A percentile compares a stretch with the other conserved stretches of the same genome.
Evolutionary conservation across 2,329 filamentous ascomycete species (phyloP).

Genomic region (Botrytis byssoidea): DNA sequence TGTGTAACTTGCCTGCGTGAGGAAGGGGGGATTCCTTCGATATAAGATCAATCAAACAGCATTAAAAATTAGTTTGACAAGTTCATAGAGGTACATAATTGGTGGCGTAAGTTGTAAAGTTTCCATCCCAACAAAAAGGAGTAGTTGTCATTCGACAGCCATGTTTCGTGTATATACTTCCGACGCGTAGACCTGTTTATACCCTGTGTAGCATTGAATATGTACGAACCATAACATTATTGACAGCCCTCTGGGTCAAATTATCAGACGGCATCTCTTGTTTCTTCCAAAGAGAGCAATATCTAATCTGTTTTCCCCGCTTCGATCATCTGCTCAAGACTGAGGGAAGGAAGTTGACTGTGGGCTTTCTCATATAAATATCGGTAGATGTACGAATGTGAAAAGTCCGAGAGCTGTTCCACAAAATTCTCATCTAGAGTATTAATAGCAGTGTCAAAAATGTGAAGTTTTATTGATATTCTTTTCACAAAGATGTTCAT

Average conservation of each 20-base stretch:
- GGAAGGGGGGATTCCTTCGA: not conserved
- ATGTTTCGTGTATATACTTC: slow-evolving; percentile 4
- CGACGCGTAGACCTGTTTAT: not conserved
- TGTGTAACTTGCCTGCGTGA: not conserved
- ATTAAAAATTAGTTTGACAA: not conserved
- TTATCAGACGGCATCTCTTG: not conserved
- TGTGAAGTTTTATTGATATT: not conserved
- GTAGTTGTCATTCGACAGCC: not conserved
- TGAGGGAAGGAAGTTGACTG: not conserved
- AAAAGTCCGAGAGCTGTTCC: not conserved
- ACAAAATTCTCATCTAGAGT: not conserved
- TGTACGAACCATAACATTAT: not conserved
- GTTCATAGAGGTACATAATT: not conserved
- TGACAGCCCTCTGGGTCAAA: not conserved
- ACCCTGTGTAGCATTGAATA: not conserved
- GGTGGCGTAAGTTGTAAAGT: not conserved
- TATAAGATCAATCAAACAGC: not conserved
- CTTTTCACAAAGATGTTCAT: not conserved
- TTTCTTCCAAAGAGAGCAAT: not conserved
- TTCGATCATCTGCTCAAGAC: not conserved
- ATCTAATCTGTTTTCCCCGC: not conserved
- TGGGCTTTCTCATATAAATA: not conserved
- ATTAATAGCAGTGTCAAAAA: not conserved
- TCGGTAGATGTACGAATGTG: not conserved
- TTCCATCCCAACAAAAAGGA: not conserved